Base-by-base conservation (phyloP, 768 basidiomycete species). In the Mycena albidolilacea region DNA sequence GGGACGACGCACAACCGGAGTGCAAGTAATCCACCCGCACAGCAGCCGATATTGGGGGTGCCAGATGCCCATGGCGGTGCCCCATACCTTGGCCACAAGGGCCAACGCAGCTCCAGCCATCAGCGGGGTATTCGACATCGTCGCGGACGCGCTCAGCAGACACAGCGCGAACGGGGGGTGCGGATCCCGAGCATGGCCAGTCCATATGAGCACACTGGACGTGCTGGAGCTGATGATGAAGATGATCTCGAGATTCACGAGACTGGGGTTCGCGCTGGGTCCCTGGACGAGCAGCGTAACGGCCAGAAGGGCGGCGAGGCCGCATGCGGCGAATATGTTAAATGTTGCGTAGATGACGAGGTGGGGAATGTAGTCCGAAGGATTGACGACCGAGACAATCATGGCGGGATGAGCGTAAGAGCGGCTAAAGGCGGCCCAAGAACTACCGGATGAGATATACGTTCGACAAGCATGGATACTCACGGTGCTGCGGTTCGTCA, bases 101-200 rank as follows among this genome's bases (percentile, higher is more conserved):
- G 70, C 19, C 8, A 75, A 39, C 2, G 74, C 74, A 39, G 70
- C 59, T 46, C 66, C 70, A 17, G 19, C 70, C 57, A 59, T 58
- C 11, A 75, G 57, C 1, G 74, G 70, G 15, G 21, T 39, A 38
- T 69, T 69, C 21, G 59, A 43, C 70, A 75, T 71, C 19, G 50
- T 55, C 1, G 67, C 61, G 2, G 50, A 35, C n/a, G 62, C 74
- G 62, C 67, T 75, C 17, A 67, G 7, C 10, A 71, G 70, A 41
- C 74, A 75, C 12, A 75, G 57, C 19, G 11, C 50, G 57, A 64
- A 68, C 4, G 74, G 70, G 11, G 74, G 74, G 39, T 75, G 8
- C 15, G 41, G 5, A 50, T 71, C 48, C 15, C 59, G 44, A 0
- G 74, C 74, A 44, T 75, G 69, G 15, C 74, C 74, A 4, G 70